Percentiles rank a stretch among this genome's conserved stretches.
Conservation (phyloP, 164 flowering plant genomes). For the Nymphaea colorata region DNA sequence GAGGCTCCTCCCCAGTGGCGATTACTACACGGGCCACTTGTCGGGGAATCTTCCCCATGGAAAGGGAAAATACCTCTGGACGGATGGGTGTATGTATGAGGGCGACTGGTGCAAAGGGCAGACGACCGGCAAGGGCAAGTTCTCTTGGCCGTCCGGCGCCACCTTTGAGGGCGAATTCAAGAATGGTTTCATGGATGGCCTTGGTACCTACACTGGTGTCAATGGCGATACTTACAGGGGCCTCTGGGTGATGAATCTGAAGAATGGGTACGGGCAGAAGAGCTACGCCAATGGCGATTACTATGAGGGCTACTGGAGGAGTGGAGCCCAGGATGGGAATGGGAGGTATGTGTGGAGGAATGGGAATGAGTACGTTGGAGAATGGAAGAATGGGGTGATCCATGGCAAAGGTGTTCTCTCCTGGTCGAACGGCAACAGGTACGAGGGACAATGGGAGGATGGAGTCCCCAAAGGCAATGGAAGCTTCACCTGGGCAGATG, state of each 20-base stretch:
- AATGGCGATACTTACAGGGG: constrained; percentile 59
- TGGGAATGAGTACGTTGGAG: constrained; percentile 48
- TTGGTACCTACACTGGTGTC: constrained; percentile 56
- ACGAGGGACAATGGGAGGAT: constrained; percentile 62
- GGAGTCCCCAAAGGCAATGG: constrained; percentile 64
- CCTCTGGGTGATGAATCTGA: constrained; percentile 56
- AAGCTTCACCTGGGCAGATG: constrained; percentile 45
- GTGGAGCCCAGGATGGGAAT: constrained; percentile 62
- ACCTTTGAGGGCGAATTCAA: constrained; percentile 84
- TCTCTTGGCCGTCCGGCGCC: constrained; percentile 89
- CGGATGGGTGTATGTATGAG: constrained; percentile 84
- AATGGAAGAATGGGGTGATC: constrained; percentile 47
- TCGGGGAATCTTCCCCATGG: constrained; percentile 49
- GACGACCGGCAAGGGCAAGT: constrained; percentile 59
- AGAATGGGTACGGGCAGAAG: constrained; percentile 61
- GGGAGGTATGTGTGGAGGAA: constrained; percentile 65
- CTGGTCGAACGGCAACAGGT: constrained; percentile 55
- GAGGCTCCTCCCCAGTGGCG: constrained; percentile 50
- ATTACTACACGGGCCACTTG: constrained; percentile 77
- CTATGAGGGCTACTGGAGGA: constrained; percentile 78
- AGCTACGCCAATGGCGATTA: constrained; percentile 57
- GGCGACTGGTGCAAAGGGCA: constrained; percentile 76
- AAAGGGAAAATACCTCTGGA: constrained; percentile 71
- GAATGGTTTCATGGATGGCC: constrained; percentile 72
- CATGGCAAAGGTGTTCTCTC: constrained; percentile 44